Base-by-base conservation (phyloP, 495 filamentous ascomycete genomes). In the Lasiosphaeria hispida region DNA sequence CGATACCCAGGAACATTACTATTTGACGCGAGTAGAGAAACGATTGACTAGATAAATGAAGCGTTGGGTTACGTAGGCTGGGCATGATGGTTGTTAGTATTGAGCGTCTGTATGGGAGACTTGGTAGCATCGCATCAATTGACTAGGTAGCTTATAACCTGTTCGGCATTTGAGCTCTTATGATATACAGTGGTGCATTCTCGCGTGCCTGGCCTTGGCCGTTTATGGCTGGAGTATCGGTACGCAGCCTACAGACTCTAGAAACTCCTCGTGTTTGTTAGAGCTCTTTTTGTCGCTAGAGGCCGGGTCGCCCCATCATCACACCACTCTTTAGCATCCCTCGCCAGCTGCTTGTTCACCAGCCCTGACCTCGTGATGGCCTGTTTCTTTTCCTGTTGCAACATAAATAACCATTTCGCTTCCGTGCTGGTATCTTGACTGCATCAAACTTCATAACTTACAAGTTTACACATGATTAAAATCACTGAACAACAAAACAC, bases 1-100 rank as follows among this genome's bases (percentile, higher is more conserved):
- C 65, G 65, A 68, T 68, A 68, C 65, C 65, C 65, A 54, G 45
- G 60, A 58, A 57, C 40, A 58, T 48, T 49, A 57, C 38, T 47
- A 60, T 42, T 66, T 53, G 57, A 13, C 54, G 23, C 43, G 55
- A 33, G 48, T 58, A 62, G 57, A 62, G 57, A 51, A 9, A 47
- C 11, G 18, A 15, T 17, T 30, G 33, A 17, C 14, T 30, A 37
- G 47, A 17, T 30, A 48, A 35, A 11, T 41, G 33, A 63, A 17
- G 33, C 33, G 17, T 47, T 55, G 44, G 23, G 23, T 30, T 30
- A 30, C n/a, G n/a, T n/a, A 30, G 23, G 23, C 23, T 30, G 23
- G 23, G 23, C 23, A 30, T 30, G 23, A 5, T 30, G 23, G 2
- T 30, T 30, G 23, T 30, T 30, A 5, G 23, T 30, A 30, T 30